These are phyloP conservation scores for Aspergillus glaucus DNA, from an alignment of 2,329 filamentous ascomycete species.

Conservation along the genomic window DNA sequence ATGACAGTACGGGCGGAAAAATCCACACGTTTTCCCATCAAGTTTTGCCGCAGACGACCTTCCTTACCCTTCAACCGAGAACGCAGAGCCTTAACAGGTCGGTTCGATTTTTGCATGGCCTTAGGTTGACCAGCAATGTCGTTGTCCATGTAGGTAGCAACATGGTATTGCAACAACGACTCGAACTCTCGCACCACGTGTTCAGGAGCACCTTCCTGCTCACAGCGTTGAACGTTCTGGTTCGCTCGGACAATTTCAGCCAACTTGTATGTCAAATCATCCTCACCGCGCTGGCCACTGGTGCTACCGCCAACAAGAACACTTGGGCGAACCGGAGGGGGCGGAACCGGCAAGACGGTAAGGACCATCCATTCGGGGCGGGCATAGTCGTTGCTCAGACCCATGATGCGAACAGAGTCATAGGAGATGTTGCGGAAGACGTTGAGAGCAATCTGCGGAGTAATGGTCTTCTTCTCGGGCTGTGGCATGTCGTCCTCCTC, in stretches of 20 bases:
- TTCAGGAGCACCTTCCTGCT: constrained; percentile 82
- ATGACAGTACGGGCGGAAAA: constrained; percentile 99
- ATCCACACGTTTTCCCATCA: constrained; percentile 99
- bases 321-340: constrained; percentile 90
- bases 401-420: constrained; percentile 76
- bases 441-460: constrained; percentile 74
- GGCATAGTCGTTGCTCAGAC: constrained; percentile 89
- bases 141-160: constrained; percentile 99
- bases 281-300: constrained; percentile 87
- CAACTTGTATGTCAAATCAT: constrained; percentile 98
- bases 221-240: constrained; percentile 84
- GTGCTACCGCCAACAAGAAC: constrained; percentile 95
- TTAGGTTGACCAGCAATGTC: constrained; percentile 94
- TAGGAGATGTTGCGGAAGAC: constrained; percentile 82
- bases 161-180: constrained; percentile 88
- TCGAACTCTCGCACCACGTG: constrained; percentile 91
- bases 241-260: constrained; percentile 98
- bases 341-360: constrained; percentile 89
- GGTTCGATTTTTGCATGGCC: constrained; percentile 91
- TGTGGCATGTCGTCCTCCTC: constrained; percentile 55
- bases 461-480: constrained; percentile 75
- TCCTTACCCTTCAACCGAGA: constrained; percentile 98
- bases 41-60: constrained; percentile 90
- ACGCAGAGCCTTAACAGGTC: constrained; percentile 93
- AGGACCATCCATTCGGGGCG: constrained; percentile 98